A percentile compares a stretch with the other conserved stretches of the same genome.
phyloP scores from a whole-genome alignment of 208 protist species.

The Acanthamoeba quina region DNA sequence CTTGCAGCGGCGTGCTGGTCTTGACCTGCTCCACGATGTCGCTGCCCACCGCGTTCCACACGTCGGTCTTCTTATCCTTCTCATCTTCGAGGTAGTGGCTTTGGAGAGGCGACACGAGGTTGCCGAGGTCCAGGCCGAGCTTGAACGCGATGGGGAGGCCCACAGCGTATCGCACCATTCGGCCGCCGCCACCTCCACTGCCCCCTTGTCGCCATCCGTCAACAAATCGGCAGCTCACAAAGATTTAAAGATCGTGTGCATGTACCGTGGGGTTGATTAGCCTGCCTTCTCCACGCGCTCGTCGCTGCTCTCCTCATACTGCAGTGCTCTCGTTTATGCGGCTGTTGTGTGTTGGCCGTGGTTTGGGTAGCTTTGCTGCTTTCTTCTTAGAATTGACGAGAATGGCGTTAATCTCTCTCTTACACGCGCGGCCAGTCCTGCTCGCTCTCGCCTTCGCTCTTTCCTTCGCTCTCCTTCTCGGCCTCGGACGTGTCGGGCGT shows the following conservation, averaged over 20 bases:
- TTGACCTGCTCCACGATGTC: background rate
- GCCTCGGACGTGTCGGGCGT: background rate
- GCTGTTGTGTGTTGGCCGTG: background rate
- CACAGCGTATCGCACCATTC: background rate
- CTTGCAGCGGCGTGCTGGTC: background rate
- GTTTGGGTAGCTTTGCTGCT: too few species aligned
- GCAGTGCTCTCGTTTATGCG: background rate
- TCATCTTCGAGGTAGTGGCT: constrained; percentile 28
- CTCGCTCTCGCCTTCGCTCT: background rate
- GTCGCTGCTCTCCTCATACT: background rate
- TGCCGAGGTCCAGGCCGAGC: constrained; percentile 20
- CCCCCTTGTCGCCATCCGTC: background rate
- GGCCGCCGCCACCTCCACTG: background rate
- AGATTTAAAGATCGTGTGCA: background rate
- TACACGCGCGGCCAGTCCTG: background rate
- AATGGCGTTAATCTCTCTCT: too few species aligned
- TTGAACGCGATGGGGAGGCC: constrained; percentile 28
- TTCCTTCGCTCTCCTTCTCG: background rate
- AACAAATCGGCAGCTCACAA: background rate
- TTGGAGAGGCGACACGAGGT: background rate
- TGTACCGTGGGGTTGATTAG: background rate
- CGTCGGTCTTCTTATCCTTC: constrained; percentile 5
- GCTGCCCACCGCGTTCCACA: constrained; percentile 41
- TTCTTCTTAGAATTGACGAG: too few species aligned
- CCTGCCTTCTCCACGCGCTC: background rate